Percentiles rank a stretch among this genome's conserved stretches.
These are phyloP conservation scores for Nectriaceae sp. DNA, from an alignment of 2,329 filamentous ascomycete genomes.

Conservation along the genomic window DNA sequence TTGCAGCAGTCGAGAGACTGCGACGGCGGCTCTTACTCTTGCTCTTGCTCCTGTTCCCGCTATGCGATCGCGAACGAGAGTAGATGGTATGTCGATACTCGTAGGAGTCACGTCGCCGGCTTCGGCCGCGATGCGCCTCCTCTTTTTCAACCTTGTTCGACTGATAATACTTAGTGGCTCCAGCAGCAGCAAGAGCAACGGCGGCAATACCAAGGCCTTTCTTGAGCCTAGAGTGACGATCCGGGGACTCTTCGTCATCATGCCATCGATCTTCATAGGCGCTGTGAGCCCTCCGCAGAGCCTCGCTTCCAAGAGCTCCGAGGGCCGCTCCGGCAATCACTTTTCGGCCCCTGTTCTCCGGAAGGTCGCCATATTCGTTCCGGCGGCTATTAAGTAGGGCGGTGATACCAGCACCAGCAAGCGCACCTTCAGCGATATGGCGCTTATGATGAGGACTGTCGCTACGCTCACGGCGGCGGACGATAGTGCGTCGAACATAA, in stretches of 20 bases:
- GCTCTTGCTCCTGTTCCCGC: conserved; percentile 32
- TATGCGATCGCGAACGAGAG: conserved; percentile 43
- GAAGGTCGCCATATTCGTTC: conserved; percentile 50
- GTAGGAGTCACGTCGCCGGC: conserved; percentile 47
- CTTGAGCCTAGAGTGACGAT: conserved; percentile 53
- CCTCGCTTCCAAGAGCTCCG: conserved; percentile 63
- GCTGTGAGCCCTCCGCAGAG: conserved; percentile 60
- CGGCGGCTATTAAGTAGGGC: conserved; percentile 60
- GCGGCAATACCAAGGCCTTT: conserved; percentile 64
- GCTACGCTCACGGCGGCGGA: conserved; percentile 55
- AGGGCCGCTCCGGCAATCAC: conserved; percentile 63
- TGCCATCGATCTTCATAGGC: conserved; percentile 58
- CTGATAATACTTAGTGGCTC: conserved; percentile 66
- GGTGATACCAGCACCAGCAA: conserved; percentile 63
- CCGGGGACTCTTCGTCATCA: conserved; percentile 40
- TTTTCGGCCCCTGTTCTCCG: conserved; percentile 57
- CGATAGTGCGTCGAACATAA: conserved; percentile 46
- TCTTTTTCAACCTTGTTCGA: conserved; percentile 62
- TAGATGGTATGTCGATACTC: conserved; percentile 38
- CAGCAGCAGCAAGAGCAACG: conserved; percentile 63
- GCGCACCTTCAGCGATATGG: conserved; percentile 64
- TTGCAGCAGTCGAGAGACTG: conserved; percentile 53
- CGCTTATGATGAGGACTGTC: conserved; percentile 56
- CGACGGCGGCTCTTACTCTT: conserved; percentile 44
- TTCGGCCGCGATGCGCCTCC: conserved; percentile 57